phyloP scores from a whole-genome alignment of 2,329 filamentous ascomycete species.

The Alternaria sp. region DNA sequence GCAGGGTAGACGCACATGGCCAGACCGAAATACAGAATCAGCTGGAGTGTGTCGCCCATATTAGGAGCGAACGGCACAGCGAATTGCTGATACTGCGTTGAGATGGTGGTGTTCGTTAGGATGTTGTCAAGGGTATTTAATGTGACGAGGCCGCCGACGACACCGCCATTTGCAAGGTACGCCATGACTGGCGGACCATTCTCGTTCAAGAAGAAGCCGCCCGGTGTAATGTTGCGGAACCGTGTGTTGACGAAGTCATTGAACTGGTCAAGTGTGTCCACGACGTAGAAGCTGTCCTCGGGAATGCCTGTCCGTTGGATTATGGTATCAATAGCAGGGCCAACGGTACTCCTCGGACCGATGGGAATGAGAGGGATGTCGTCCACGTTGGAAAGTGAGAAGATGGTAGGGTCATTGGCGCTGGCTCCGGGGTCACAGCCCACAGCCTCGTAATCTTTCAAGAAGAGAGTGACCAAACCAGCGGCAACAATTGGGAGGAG shows the following conservation, averaged over 20 bases:
- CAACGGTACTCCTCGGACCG: constrained; percentile 51
- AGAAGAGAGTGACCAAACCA: constrained; percentile 79
- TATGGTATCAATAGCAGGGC: constrained; percentile 38
- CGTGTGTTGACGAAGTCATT: constrained; percentile 69
- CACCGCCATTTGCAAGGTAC: constrained; percentile 71
- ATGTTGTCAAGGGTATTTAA: constrained; percentile 91
- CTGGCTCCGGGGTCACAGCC: constrained; percentile 56
- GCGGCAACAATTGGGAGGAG: constrained; percentile 82
- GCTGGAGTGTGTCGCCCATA: constrained; percentile 77
- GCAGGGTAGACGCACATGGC: constrained; percentile 81
- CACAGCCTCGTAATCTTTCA: constrained; percentile 65
- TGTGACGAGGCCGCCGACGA: constrained; percentile 75
- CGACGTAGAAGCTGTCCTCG: constrained; percentile 56
- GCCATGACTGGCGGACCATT: constrained; percentile 70
- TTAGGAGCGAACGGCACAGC: constrained; percentile 75
- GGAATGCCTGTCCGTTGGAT: constrained; percentile 37
- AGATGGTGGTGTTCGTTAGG: constrained; percentile 73
- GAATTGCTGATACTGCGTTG: constrained; percentile 77
- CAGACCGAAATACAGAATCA: constrained; percentile 83
- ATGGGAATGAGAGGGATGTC: constrained; percentile 49
- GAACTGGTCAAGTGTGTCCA: constrained; percentile 74
- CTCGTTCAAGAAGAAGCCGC: constrained; percentile 81
- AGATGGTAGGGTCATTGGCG: constrained; percentile 43
- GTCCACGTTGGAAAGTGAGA: constrained; percentile 37
- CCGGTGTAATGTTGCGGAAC: constrained; percentile 75